Percentiles rank a stretch among this genome's conserved stretches.
phyloP scores from a whole-genome alignment of 2,329 filamentous ascomycete genomes.

The Diaporthe batatas region DNA sequence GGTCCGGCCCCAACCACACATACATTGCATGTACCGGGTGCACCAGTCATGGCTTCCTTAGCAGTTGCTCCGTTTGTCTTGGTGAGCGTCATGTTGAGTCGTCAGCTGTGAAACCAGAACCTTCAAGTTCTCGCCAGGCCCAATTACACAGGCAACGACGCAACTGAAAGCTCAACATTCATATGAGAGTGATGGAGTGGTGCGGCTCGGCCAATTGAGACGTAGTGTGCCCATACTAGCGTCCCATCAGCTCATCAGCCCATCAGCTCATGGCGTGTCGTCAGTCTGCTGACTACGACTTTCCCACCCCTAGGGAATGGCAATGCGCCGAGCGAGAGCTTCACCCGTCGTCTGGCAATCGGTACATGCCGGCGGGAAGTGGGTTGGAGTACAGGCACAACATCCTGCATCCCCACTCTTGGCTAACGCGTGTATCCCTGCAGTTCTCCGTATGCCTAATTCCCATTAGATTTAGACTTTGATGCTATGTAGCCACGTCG shows the following conservation, averaged over 20 bases:
- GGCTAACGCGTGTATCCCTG: not conserved
- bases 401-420: constrained; percentile 14
- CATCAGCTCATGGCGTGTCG: constrained; percentile 22
- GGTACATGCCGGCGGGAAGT: constrained; percentile 7
- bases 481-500: not conserved
- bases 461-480: not conserved
- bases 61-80: not conserved
- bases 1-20: constrained; percentile 69
- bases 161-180: not conserved
- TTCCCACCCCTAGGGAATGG: not conserved
- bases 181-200: not conserved
- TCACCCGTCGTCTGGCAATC: not conserved
- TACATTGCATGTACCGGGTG: constrained; percentile 48
- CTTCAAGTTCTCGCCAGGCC: not conserved
- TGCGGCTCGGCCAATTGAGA: not conserved
- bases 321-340: not conserved
- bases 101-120: not conserved
- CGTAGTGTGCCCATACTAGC: not conserved
- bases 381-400: not conserved
- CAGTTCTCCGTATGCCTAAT: no score
- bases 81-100: constrained; percentile 7
- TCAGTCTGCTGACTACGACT: constrained; percentile 5
- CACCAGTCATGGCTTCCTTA: not conserved
- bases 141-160: not conserved
- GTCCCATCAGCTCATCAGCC: not conserved